Percentiles rank a stretch among this genome's conserved stretches.
These are phyloP conservation scores for Septoria linicola DNA, from an alignment of 2,329 filamentous ascomycete species.

Conservation along the genomic window DNA sequence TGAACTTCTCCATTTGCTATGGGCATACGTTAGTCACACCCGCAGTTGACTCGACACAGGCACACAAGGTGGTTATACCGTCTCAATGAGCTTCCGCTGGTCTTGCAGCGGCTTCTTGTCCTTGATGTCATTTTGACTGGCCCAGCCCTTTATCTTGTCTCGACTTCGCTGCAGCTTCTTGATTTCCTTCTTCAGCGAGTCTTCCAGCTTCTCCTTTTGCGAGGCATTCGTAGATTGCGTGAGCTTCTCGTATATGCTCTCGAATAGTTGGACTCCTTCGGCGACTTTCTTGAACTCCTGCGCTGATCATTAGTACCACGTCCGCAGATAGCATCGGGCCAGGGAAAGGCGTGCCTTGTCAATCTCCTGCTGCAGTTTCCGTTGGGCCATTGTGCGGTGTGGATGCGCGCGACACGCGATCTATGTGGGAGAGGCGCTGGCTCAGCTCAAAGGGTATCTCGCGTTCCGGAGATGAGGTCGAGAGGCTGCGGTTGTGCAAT, in stretches of 20 bases:
- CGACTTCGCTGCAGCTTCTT: slow-evolving; percentile 97
- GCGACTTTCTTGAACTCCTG: slow-evolving; percentile 85
- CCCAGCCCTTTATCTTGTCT: slow-evolving; percentile 99
- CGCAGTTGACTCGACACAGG: background rate
- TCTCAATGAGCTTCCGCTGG: slow-evolving; percentile 94
- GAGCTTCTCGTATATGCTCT: slow-evolving; percentile 97
- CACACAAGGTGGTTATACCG: slow-evolving; percentile 58
- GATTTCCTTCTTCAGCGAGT: slow-evolving; percentile 97
- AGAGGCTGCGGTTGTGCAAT: no score
- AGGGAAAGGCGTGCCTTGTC: slow-evolving; percentile 67
- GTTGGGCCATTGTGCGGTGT: slow-evolving; percentile 71
- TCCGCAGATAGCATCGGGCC: slow-evolving; percentile 1
- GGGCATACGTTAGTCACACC: slow-evolving; percentile 24
- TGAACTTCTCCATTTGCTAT: slow-evolving; percentile 99
- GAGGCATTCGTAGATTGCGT: slow-evolving; percentile 86
- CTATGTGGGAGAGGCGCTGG: background rate
- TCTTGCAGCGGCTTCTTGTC: slow-evolving; percentile 95
- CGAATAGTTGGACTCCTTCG: slow-evolving; percentile 89
- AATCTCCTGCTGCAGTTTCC: slow-evolving; percentile 96
- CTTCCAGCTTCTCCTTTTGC: slow-evolving; percentile 97
- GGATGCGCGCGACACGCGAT: slow-evolving; percentile 18
- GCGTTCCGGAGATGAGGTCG: background rate
- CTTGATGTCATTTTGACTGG: slow-evolving; percentile 97
- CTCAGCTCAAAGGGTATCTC: background rate
- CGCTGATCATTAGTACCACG: slow-evolving; percentile 24